Conservation (phyloP, 2,329 filamentous ascomycete genomes). For the Diplodia scrobiculata region DNA sequence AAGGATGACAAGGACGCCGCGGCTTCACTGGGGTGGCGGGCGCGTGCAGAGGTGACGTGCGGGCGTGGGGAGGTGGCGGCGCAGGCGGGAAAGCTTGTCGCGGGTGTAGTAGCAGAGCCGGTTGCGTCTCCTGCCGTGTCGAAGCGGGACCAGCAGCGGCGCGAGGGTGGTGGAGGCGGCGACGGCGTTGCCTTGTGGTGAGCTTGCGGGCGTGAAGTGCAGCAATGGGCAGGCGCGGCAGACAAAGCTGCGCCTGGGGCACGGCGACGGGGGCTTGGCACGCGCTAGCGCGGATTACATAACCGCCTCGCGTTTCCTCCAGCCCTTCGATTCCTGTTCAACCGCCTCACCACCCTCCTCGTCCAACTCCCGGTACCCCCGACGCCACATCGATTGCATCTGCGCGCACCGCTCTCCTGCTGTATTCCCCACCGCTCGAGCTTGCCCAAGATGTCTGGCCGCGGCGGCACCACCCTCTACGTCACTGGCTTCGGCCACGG, state of each 20-base stretch:
- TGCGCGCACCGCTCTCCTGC: constrained; percentile 26
- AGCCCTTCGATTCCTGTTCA: constrained; percentile 19
- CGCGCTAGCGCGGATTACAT: constrained; percentile 4
- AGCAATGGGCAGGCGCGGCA: constrained; percentile 19
- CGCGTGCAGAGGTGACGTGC: constrained; percentile 11
- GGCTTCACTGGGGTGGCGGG: constrained; percentile 18
- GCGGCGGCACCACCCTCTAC: constrained; percentile 86
- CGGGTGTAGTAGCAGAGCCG: neutral
- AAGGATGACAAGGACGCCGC: constrained; percentile 29
- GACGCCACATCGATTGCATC: constrained; percentile 28
- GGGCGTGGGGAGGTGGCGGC: constrained; percentile 16
- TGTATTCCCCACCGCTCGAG: constrained; percentile 2
- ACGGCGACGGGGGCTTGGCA: constrained; percentile 6
- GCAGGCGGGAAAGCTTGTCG: neutral
- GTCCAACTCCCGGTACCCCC: constrained; percentile 12
- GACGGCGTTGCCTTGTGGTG: constrained; percentile 18
- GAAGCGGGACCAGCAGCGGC: constrained; percentile 1
- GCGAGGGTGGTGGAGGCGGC: neutral
- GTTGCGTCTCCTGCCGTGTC: neutral
- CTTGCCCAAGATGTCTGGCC: constrained; percentile 73
- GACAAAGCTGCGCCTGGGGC: constrained; percentile 19
- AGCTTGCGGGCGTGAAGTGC: constrained; percentile 20
- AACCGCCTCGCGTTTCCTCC: constrained; percentile 11
- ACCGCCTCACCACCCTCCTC: constrained; percentile 15
- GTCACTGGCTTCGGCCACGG: constrained; percentile 99